A percentile compares a stretch with the other conserved stretches of the same genome.
phyloP scores from a whole-genome alignment of 768 basidiomycete genomes.

The Calvatia gigantea region DNA sequence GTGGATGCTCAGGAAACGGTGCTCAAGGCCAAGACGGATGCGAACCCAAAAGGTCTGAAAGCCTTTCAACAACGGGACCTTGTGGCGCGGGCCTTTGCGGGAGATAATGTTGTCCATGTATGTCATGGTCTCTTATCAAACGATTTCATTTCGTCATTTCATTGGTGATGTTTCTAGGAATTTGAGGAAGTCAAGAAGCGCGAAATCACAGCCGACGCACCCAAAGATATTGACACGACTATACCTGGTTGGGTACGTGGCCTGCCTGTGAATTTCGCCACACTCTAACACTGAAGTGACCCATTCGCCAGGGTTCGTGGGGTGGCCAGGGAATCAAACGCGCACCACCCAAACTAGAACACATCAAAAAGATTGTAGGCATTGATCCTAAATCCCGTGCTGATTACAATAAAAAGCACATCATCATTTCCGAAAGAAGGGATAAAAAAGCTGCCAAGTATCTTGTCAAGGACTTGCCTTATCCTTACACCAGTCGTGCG shows the following conservation, averaged over 20 bases:
- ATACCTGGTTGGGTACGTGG: constrained; percentile 91
- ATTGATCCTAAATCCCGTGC: constrained; percentile 75
- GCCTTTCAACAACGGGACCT: constrained; percentile 91
- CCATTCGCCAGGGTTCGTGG: constrained; percentile 77
- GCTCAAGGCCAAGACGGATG: constrained; percentile 25
- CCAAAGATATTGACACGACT: constrained; percentile 82
- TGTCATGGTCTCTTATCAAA: constrained; percentile 17
- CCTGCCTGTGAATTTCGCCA: no score
- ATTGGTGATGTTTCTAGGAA: constrained; percentile 42
- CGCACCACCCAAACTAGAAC: constrained; percentile 57
- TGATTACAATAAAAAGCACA: constrained; percentile 80
- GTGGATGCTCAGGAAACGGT: constrained; percentile 64
- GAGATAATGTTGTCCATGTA: constrained; percentile 93
- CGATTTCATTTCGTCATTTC: background rate
- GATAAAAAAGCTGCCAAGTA: constrained; percentile 94
- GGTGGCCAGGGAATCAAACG: constrained; percentile 73
- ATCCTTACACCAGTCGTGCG: constrained; percentile 89
- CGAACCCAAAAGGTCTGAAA: constrained; percentile 47
- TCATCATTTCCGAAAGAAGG: constrained; percentile 94
- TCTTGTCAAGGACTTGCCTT: constrained; percentile 86
- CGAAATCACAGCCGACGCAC: constrained; percentile 86
- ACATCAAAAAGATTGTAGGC: constrained; percentile 81
- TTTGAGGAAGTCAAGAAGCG: constrained; percentile 82
- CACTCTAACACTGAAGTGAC: constrained; percentile 4
- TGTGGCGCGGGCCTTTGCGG: constrained; percentile 93